Base-by-base conservation (phyloP, 1,284 basidiomycete species). In the Trichosporon ovoides region DNA sequence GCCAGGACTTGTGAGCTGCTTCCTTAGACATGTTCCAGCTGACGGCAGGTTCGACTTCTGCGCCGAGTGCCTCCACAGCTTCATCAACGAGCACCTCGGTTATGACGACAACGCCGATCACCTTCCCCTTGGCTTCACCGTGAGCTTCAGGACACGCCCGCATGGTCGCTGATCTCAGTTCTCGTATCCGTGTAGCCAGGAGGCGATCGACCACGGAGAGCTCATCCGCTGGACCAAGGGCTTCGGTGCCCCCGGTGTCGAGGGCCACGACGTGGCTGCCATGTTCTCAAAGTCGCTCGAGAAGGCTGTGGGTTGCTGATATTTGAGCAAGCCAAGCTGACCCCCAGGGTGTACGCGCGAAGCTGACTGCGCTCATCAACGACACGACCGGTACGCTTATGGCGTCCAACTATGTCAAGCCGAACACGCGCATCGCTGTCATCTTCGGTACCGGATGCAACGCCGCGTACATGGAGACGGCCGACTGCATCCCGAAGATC, bases 401-500 rank as follows among this genome's bases (percentile, higher is more conserved):
- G 67, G 95, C 95, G 7, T 97, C 93, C 7, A 88, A 91, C 80
- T 98, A 98, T 69, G 93, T 98, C 66, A 89, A 91, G 72, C 88
- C 89, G 2, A 80, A 79, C 66, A 96, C 94, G 38, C 88, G 89
- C 74, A 95, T 97, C 65, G 94, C 91, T 1, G 88, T 91, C 73
- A 98, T 98, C 73, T 96, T 98, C 68, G 96, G 95, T 37, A 98
- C 95, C 2, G 95, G 95, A 1, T 98, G 95, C 76, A 98, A 98
- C 76, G 96, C 95, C 0, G 95, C 95, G 5, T 95, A 94, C 73
- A 92, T 93, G 89, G 95, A 98, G 76, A 86, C 87, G 60, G 84
- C 94, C 18, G 83, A 84, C 52, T 91, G 80, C 68, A 83, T 84
- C 55, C 80, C 82, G 63, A 84, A 98, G 83, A 85, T 98, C 66